phyloP scores from a whole-genome alignment of 1,139 yeast genomes.

The Chernovozyma aurita region DNA sequence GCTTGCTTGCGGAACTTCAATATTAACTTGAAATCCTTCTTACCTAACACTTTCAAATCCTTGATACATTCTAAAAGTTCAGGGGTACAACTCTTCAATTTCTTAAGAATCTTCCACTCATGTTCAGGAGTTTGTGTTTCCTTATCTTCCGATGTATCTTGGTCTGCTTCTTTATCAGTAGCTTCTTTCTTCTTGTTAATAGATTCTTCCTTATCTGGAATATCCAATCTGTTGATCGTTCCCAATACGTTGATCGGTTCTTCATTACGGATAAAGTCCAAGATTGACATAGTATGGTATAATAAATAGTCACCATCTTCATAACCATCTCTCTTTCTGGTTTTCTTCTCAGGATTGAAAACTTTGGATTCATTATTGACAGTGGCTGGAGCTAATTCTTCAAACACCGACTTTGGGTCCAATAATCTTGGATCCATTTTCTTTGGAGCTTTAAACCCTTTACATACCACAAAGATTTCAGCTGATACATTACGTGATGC shows the following conservation, averaged over 20 bases:
- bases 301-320: conserved; percentile 88
- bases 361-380: conserved; percentile 88
- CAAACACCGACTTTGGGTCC: conserved; percentile 91
- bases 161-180: too few relatives aligned
- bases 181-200: too few relatives aligned
- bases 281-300: conserved; percentile 66
- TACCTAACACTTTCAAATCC: conserved; percentile 91
- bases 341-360: conserved; percentile 88
- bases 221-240: conserved; percentile 51
- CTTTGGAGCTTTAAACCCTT: conserved; percentile 94
- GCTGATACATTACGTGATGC: conserved; percentile 99
- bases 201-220: too few relatives aligned
- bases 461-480: conserved; percentile 95
- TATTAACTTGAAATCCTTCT: conserved; percentile 81
- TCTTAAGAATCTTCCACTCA: conserved; percentile 68
- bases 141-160: too few relatives aligned
- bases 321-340: conserved; percentile 92
- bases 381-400: conserved; percentile 76
- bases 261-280: conserved; percentile 74
- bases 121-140: too few relatives aligned
- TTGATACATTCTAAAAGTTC: conserved; percentile 81
- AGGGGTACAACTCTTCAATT: conserved; percentile 68
- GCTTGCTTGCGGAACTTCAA: conserved; percentile 88
- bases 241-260: conserved; percentile 87
- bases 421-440: conserved; percentile 87